Evolutionary conservation across 2,329 filamentous ascomycete species (phyloP).

Genomic region (Pseudogymnoascus sp.): DNA sequence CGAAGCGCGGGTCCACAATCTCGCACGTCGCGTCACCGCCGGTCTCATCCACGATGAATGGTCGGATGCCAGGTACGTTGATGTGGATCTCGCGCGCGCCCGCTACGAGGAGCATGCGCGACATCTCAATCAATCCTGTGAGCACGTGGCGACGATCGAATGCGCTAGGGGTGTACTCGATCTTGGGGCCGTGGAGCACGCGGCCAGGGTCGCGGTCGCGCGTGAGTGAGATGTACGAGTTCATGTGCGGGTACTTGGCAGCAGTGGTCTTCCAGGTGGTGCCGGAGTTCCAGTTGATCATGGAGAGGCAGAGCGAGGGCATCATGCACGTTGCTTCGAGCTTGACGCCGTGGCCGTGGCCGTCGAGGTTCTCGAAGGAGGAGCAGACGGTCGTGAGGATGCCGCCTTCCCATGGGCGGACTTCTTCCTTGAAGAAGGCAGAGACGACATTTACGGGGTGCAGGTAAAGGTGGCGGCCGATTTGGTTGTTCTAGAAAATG

Average conservation of each 20-base stretch:
- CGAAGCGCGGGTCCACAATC: conserved; percentile 47
- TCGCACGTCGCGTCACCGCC: neutral
- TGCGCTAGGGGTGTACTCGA: conserved; percentile 64
- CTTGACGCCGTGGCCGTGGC: conserved; percentile 73
- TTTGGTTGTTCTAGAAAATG: conserved; percentile 56
- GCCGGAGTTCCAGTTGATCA: conserved; percentile 60
- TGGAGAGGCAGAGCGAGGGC: conserved; percentile 56
- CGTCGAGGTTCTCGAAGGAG: conserved; percentile 75
- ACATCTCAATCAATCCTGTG: conserved; percentile 62
- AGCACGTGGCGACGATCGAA: conserved; percentile 68
- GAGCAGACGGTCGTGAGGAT: conserved; percentile 74
- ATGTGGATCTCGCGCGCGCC: conserved; percentile 77
- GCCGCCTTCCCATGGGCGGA: conserved; percentile 61
- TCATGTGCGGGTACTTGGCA: conserved; percentile 62
- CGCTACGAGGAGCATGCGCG: conserved; percentile 69
- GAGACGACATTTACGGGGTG: conserved; percentile 61
- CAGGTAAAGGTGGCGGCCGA: conserved; percentile 74
- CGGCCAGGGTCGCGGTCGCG: conserved; percentile 70
- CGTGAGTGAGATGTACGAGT: conserved; percentile 64
- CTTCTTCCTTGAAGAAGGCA: conserved; percentile 62
- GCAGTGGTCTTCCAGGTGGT: conserved; percentile 66
- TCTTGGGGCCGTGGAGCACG: conserved; percentile 60
- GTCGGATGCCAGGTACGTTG: conserved; percentile 51
- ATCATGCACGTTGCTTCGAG: conserved; percentile 71
- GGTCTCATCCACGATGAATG: conserved; percentile 41